Percentiles rank a stretch among this genome's conserved stretches.
These are phyloP conservation scores for Colletotrichum limetticola DNA, from an alignment of 2,329 filamentous ascomycete genomes.

Conservation along the genomic window DNA sequence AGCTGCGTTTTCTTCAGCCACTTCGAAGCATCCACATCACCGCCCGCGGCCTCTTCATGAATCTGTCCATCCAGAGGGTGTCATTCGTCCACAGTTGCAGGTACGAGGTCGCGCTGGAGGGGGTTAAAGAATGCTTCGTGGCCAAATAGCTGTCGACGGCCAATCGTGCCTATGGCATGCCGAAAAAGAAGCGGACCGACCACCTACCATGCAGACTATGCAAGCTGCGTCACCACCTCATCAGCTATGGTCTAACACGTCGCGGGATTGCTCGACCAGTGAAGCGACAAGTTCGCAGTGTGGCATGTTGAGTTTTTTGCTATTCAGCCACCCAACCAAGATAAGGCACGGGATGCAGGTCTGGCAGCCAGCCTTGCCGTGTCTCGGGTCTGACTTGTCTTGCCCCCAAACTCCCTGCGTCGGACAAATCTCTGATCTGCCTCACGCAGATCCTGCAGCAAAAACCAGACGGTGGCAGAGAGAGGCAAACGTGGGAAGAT, in stretches of 20 bases:
- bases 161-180: background rate
- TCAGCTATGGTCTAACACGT: background rate
- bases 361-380: conserved; percentile 25
- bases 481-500: background rate
- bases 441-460: background rate
- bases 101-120: conserved; percentile 10
- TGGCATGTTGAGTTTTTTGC: background rate
- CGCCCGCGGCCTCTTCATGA: background rate
- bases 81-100: conserved; percentile 11
- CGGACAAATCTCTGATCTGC: background rate
- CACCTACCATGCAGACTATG: background rate
- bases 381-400: conserved; percentile 17
- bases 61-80: background rate
- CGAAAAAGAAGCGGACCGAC: background rate
- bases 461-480: conserved; percentile 12
- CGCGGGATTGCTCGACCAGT: background rate
- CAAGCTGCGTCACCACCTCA: background rate
- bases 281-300: background rate
- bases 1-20: conserved; percentile 3
- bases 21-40: conserved; percentile 18
- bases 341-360: conserved; percentile 28
- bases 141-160: background rate
- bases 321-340: background rate
- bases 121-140: background rate
- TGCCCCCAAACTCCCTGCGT: conserved; percentile 7